Conservation (phyloP, 352 stramenopile genomes). For the Pythium inflatum region DNA sequence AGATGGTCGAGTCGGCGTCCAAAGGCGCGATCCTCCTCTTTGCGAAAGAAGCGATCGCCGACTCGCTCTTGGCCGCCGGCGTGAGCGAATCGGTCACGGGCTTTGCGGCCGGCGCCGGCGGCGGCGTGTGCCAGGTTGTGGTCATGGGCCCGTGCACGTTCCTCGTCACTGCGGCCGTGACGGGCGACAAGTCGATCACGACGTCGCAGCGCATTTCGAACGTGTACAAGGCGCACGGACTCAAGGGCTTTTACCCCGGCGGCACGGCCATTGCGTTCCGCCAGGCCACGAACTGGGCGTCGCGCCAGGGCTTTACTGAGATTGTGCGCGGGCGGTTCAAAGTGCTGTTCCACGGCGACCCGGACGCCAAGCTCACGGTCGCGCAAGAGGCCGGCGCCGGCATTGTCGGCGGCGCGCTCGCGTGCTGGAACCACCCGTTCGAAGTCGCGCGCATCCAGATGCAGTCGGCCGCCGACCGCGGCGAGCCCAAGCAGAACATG, state of each 20-base stretch:
- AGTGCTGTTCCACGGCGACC: slow-evolving; percentile 80
- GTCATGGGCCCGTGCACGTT: slow-evolving; percentile 93
- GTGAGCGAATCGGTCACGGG: slow-evolving; percentile 69
- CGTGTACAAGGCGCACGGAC: slow-evolving; percentile 81
- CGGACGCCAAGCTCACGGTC: slow-evolving; percentile 88
- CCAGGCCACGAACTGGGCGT: slow-evolving; percentile 92
- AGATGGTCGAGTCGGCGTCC: slow-evolving; percentile 91
- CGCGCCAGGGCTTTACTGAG: slow-evolving; percentile 90
- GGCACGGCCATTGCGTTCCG: slow-evolving; percentile 91
- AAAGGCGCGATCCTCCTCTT: slow-evolving; percentile 91
- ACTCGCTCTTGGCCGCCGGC: slow-evolving; percentile 77
- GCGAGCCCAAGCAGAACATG: slow-evolving; percentile 91
- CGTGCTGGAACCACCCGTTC: slow-evolving; percentile 94
- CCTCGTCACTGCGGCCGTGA: slow-evolving; percentile 89
- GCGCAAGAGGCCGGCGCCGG: slow-evolving; percentile 84
- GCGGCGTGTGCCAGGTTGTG: slow-evolving; percentile 87
- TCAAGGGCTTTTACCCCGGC: slow-evolving; percentile 92
- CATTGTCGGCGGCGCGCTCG: slow-evolving; percentile 84
- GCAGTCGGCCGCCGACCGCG: slow-evolving; percentile 87
- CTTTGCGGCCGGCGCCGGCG: slow-evolving; percentile 82
- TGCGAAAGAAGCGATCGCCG: slow-evolving; percentile 87
- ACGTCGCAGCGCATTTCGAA: slow-evolving; percentile 83
- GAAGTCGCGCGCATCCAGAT: slow-evolving; percentile 93
- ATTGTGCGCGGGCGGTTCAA: slow-evolving; percentile 87
- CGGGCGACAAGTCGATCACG: slow-evolving; percentile 88